A percentile compares a stretch with the other conserved stretches of the same genome.
Evolutionary conservation across 139 green algal species (phyloP).

Genomic region (Chlamydomonas sphaeroides): DNA sequence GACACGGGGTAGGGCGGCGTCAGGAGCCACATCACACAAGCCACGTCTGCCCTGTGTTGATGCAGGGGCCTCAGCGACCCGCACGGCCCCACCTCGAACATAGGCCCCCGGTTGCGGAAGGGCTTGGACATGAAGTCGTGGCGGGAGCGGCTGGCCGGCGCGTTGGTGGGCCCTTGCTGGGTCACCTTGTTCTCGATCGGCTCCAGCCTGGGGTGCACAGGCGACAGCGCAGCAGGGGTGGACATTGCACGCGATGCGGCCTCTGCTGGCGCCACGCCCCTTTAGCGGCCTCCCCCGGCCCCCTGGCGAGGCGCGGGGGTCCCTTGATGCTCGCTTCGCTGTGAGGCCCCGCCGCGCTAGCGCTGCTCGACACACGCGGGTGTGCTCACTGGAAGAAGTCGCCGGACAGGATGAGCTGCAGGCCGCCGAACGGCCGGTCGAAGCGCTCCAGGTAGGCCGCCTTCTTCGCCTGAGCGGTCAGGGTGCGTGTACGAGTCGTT

Average conservation of each 20-base stretch:
- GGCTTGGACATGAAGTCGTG: neutral
- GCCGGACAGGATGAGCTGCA: slow-evolving; percentile 67
- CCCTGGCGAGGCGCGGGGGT: too few relatives aligned
- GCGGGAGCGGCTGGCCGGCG: neutral
- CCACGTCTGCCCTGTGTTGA: too few relatives aligned
- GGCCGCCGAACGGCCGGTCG: slow-evolving; percentile 58
- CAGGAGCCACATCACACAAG: too few relatives aligned
- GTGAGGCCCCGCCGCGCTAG: neutral
- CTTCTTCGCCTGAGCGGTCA: neutral
- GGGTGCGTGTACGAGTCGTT: too few relatives aligned
- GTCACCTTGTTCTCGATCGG: neutral
- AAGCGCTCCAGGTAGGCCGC: neutral
- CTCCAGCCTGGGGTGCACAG: neutral
- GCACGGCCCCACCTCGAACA: slow-evolving; percentile 65
- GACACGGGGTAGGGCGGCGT: too few relatives aligned
- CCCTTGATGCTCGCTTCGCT: too few relatives aligned
- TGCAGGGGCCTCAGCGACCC: too few relatives aligned
- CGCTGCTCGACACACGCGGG: neutral
- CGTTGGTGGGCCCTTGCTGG: too few relatives aligned
- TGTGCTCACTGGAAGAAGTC: slow-evolving; percentile 66
- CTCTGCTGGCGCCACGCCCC: too few relatives aligned
- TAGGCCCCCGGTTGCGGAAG: slow-evolving; percentile 66
- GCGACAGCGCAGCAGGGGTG: neutral
- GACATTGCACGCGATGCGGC: too few relatives aligned
- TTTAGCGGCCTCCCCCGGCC: too few relatives aligned